Evolutionary conservation across 2,329 filamentous ascomycete species (phyloP), one percentile per base, ranked within the genome.

Genomic region (Sporothrix curviconia): DNA sequence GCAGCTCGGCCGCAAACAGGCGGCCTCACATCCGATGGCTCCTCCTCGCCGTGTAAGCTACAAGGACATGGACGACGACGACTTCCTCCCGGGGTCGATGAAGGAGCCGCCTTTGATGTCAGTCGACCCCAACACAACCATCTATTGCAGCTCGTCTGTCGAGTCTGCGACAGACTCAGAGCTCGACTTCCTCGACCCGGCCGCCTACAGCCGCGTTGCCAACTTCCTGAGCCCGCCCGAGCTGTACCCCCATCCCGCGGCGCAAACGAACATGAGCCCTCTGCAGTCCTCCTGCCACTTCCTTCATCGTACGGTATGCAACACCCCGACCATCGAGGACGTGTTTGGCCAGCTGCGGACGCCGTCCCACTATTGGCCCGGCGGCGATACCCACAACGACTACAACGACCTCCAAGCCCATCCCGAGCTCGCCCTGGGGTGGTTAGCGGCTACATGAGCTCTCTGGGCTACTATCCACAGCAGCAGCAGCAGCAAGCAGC

Each of bases 281-380:
- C 47, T 37, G 7, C 24, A 50, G 1, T 36, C 17, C 32, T 37
- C 47, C n/a, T n/a, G 19, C 47, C 49, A 3, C 36, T 52, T 24
- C 46, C 61, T 39, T 71, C 77, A 3, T 81, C 77, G 2, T 83
- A 82, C 60, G 80, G 78, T 15, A 81, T 83, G 78, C 74, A n/a
- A 78, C 63, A 77, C 76, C 9, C 66, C 71, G 3, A 79, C 76
- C 7, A 76, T 79, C 25, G 76, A 79, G 49, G 78, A 79, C 17
- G 62, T 79, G 2, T 80, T 81, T 61, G 76, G 71, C 68, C 72
- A 49, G 42, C 64, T 74, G 42, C 68, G 66, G 14, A 65, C 71
- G 7, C 69, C 66, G 43, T 30, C 32, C 17, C 19, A 34, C 14
- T 4, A n/a, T n/a, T n/a, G n/a, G n/a, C n/a, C n/a, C 8, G 7